Conservation (phyloP, 345 rosid genomes). For the Hibiscus trionum region DNA sequence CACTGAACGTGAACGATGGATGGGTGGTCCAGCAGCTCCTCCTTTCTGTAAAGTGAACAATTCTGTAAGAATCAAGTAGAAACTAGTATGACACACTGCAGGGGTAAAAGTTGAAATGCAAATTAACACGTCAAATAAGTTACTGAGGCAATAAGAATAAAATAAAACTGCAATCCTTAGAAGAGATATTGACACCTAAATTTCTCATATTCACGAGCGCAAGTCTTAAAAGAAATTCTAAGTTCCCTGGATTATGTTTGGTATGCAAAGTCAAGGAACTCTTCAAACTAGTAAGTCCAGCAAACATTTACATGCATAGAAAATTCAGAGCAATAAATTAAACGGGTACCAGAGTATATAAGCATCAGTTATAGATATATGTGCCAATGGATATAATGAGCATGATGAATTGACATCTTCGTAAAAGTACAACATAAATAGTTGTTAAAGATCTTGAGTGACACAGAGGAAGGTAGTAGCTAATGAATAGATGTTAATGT, state of each 20-base stretch:
- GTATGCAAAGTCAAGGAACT: neutral
- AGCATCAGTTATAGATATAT: neutral
- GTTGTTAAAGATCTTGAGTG: slow-evolving; percentile 1
- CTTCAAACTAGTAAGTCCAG: neutral
- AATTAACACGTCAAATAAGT: neutral
- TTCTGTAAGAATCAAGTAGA: slow-evolving; percentile 16
- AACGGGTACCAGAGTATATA: neutral
- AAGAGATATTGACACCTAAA: no score
- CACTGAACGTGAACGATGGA: slow-evolving; percentile 82
- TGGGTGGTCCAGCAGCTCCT: slow-evolving; percentile 35
- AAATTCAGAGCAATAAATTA: neutral
- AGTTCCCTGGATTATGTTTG: neutral
- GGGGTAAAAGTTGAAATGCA: neutral
- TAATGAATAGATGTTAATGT: neutral
- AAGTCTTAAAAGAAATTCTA: slow-evolving; percentile 50
- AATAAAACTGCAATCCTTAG: neutral
- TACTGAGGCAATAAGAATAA: neutral
- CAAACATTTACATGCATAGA: neutral
- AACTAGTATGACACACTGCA: neutral
- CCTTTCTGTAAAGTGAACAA: slow-evolving; percentile 48
- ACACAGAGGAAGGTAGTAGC: neutral
- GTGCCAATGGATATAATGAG: neutral
- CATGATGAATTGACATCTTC: neutral
- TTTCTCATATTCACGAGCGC: slow-evolving; percentile 24
- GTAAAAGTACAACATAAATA: neutral